A percentile compares a stretch with the other conserved stretches of the same genome.
Conservation (phyloP, 495 filamentous ascomycete species). For the Tuber melanosporum region DNA sequence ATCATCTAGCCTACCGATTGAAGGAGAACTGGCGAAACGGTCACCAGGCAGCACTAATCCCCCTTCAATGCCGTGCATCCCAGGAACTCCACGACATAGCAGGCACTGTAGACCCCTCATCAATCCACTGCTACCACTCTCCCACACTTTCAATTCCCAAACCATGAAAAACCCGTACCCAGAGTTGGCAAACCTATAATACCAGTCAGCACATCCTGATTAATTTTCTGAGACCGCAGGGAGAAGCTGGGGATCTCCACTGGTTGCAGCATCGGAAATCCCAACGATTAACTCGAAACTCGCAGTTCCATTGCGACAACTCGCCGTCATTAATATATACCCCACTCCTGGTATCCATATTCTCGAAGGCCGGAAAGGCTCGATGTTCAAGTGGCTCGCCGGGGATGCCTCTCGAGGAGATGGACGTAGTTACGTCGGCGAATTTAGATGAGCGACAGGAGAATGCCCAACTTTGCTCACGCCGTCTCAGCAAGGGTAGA, state of each 20-base stretch:
- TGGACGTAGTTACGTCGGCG: neutral
- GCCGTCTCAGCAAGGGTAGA: neutral
- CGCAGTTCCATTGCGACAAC: neutral
- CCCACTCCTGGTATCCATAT: neutral
- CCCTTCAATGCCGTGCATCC: neutral
- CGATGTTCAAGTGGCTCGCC: neutral
- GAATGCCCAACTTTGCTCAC: neutral
- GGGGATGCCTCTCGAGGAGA: neutral
- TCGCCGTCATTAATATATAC: neutral
- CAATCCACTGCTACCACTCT: neutral
- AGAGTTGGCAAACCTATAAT: neutral
- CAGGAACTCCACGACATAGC: neutral
- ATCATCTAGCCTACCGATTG: neutral
- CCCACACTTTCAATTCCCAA: neutral
- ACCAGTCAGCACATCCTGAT: neutral
- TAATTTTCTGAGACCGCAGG: neutral
- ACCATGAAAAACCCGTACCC: neutral
- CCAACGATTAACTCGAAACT: neutral
- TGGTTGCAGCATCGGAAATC: neutral
- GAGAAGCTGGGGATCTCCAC: neutral
- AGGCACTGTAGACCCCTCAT: neutral
- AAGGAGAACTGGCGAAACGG: neutral
- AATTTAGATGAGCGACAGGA: neutral
- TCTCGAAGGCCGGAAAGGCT: neutral
- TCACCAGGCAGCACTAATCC: neutral